Conservation (phyloP, 2,329 filamentous ascomycete genomes). For the Pseudomassariella vexata region DNA sequence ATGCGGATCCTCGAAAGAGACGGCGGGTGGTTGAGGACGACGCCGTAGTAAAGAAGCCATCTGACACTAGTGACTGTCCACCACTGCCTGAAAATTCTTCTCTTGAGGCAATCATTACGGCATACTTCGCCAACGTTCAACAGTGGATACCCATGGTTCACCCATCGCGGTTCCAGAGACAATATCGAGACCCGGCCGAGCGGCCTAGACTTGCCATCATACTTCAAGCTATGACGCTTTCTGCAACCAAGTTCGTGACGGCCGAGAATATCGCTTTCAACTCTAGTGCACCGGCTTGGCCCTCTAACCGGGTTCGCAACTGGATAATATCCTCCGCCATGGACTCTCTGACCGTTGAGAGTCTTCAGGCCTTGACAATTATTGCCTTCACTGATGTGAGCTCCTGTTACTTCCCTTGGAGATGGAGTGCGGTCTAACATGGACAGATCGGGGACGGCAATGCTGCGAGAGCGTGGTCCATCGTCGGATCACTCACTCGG, state of each 20-base stretch:
- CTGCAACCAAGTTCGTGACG: slow-evolving; percentile 18
- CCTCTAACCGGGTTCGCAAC: no score
- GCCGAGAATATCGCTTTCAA: slow-evolving; percentile 18
- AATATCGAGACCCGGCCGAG: slow-evolving; percentile 15
- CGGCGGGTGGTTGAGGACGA: no score
- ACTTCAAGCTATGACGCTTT: slow-evolving; percentile 25
- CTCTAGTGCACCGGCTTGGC: slow-evolving; percentile 9
- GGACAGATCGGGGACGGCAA: slow-evolving; percentile 21
- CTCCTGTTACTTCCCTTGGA: not conserved
- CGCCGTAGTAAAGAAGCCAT: no score
- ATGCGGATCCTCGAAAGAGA: no score
- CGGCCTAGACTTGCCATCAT: slow-evolving; percentile 19
- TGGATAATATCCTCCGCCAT: slow-evolving; percentile 23
- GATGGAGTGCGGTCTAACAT: not conserved
- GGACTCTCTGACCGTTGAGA: slow-evolving; percentile 23
- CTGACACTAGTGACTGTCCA: no score
- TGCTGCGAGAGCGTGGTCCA: slow-evolving; percentile 23
- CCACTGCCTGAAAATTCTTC: no score
- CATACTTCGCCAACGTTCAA: slow-evolving; percentile 29
- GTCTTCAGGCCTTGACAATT: slow-evolving; percentile 26
- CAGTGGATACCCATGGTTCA: slow-evolving; percentile 32
- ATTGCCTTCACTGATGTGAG: slow-evolving; percentile 28
- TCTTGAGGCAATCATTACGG: slow-evolving; percentile 19
- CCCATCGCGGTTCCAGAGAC: slow-evolving; percentile 20
- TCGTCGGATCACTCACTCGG: slow-evolving; percentile 27